Percentiles rank a stretch among this genome's conserved stretches.
Evolutionary conservation across 257 asterid genomes (phyloP).

Genomic region (Ophiorrhiza pumila): DNA sequence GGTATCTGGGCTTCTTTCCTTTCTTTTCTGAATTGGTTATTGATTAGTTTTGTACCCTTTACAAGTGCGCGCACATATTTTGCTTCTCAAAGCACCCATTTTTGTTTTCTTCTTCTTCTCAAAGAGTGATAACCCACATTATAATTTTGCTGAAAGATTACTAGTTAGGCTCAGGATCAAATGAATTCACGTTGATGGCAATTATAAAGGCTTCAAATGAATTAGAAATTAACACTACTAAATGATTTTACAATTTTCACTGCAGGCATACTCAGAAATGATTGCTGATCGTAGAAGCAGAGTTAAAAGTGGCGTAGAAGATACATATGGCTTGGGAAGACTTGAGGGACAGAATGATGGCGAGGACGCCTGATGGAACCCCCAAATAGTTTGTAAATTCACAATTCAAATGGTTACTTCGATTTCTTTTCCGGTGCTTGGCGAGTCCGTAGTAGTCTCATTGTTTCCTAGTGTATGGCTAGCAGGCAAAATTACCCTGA

Average conservation of each 20-base stretch:
- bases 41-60: too few species aligned
- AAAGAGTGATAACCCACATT: too few species aligned
- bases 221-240: too few species aligned
- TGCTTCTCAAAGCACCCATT: neutral
- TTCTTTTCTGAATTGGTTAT: neutral
- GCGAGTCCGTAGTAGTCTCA: too few species aligned
- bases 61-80: neutral
- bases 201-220: neutral
- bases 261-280: conserved; percentile 69
- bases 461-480: neutral
- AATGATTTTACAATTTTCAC: neutral
- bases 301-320: conserved; percentile 60
- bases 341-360: neutral
- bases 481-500: neutral
- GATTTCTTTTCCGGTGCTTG: neutral
- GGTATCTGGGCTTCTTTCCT: conserved; percentile 33
- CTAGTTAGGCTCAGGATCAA: too few species aligned
- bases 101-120: neutral
- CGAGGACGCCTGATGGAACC: neutral
- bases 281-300: conserved; percentile 64
- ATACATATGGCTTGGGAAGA: conserved; percentile 55
- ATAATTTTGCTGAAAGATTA: too few species aligned
- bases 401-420: neutral
- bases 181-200: too few species aligned
- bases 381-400: neutral